These are phyloP conservation scores for Gleditsia sinensis DNA, from an alignment of 306 rosid species.

Conservation along the genomic window DNA sequence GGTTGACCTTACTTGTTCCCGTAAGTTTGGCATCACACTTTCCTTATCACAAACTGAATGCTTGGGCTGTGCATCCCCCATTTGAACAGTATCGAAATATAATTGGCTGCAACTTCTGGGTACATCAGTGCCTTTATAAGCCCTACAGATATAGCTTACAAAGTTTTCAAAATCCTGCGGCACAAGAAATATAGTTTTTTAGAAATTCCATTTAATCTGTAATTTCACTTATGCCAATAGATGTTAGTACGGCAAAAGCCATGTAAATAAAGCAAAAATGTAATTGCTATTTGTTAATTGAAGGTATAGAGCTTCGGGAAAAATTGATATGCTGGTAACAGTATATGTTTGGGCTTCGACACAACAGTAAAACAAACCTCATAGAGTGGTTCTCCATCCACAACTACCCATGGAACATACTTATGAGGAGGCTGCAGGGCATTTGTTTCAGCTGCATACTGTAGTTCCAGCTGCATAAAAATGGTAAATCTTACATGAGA, in stretches of 20 bases:
- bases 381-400: constrained; percentile 79
- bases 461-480: constrained; percentile 73
- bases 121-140: constrained; percentile 56
- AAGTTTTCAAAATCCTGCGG: constrained; percentile 78
- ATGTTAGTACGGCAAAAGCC: background rate
- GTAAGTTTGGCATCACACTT: constrained; percentile 20
- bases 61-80: constrained; percentile 25
- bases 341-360: background rate
- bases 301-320: background rate
- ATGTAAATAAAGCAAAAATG: background rate
- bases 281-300: background rate
- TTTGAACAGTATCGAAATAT: constrained; percentile 34
- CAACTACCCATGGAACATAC: constrained; percentile 93
- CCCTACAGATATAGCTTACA: constrained; percentile 68
- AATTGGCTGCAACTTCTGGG: constrained; percentile 53
- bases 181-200: constrained; percentile 19
- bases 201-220: constrained; percentile 6
- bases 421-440: constrained; percentile 79
- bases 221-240: background rate
- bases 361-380: constrained; percentile 64
- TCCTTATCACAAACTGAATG: constrained; percentile 40
- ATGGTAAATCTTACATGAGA: constrained; percentile 28
- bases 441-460: constrained; percentile 69
- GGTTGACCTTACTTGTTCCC: constrained; percentile 46
- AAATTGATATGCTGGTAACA: background rate